These are phyloP conservation scores for Pezicula radicicola DNA, from an alignment of 2,329 filamentous ascomycete species.

Conservation along the genomic window DNA sequence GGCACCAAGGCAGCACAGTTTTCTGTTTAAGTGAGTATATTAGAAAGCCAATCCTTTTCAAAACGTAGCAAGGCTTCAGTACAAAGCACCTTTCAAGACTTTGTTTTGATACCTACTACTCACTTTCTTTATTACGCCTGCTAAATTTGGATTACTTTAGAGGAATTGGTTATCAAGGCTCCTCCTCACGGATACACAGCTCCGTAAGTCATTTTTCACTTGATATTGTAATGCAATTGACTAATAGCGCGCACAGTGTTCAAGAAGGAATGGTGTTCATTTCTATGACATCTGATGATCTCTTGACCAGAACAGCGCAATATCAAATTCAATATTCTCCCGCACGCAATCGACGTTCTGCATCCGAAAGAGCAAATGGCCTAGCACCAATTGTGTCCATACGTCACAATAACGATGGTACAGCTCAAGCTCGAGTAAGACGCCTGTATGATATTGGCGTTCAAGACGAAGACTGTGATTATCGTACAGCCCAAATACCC, in stretches of 20 bases:
- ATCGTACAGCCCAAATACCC: constrained; percentile 53
- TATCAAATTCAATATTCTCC: constrained; percentile 68
- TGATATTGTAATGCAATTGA: neutral
- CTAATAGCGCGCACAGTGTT: constrained; percentile 49
- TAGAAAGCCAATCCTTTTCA: too few relatives aligned
- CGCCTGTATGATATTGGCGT: constrained; percentile 40
- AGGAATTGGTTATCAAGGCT: constrained; percentile 84
- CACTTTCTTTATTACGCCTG: too few relatives aligned
- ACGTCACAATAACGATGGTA: constrained; percentile 49
- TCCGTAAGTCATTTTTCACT: constrained; percentile 59
- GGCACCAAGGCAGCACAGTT: constrained; percentile 74
- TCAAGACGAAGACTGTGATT: constrained; percentile 33
- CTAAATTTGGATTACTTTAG: too few relatives aligned
- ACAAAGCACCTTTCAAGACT: too few relatives aligned
- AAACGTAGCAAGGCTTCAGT: too few relatives aligned
- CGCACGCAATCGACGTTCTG: constrained; percentile 14
- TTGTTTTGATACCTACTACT: too few relatives aligned
- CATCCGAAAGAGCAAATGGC: constrained; percentile 25
- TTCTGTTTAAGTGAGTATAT: constrained; percentile 61
- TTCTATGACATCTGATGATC: constrained; percentile 77
- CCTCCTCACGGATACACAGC: constrained; percentile 78
- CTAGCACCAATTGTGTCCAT: constrained; percentile 45
- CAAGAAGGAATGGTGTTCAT: constrained; percentile 92
- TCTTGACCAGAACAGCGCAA: constrained; percentile 68
- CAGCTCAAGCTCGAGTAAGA: constrained; percentile 41